These are phyloP conservation scores for Filobasidium uniguttulatum DNA, from an alignment of 1,284 basidiomycete genomes.

Conservation along the genomic window DNA sequence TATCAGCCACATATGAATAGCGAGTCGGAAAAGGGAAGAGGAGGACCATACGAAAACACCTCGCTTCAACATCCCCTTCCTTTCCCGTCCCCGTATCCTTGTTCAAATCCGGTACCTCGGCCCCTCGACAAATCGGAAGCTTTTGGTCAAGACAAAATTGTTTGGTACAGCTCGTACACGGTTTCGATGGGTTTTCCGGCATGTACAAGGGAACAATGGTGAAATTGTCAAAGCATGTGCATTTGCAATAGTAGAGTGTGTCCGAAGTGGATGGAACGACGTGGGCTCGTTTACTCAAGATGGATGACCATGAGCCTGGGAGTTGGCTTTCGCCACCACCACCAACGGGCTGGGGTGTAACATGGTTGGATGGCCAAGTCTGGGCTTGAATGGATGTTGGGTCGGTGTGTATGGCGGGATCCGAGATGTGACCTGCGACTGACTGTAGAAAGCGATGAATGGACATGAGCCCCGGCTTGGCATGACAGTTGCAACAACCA, in stretches of 20 bases:
- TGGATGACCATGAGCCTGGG: no score
- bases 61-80: constrained; percentile 85
- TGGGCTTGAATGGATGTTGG: no score
- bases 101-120: constrained; percentile 69
- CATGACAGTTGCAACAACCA: no score
- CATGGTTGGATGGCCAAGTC: no score
- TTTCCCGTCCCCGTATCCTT: constrained; percentile 88
- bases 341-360: no score
- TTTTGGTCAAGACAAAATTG: constrained; percentile 93
- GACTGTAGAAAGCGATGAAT: no score
- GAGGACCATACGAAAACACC: constrained; percentile 73
- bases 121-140: constrained; percentile 64
- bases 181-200: constrained; percentile 70
- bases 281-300: background rate
- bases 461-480: no score
- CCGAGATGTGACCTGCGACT: no score
- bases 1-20: background rate
- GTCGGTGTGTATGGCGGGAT: no score
- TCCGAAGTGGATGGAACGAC: constrained; percentile 10
- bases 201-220: constrained; percentile 68
- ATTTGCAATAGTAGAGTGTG: constrained; percentile 34
- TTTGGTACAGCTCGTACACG: constrained; percentile 81
- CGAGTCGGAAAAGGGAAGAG: background rate
- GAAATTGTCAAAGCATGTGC: constrained; percentile 84
- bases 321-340: no score